Base-by-base conservation (phyloP, 495 filamentous ascomycete species). In the Aspergillus sclerotioniger region DNA sequence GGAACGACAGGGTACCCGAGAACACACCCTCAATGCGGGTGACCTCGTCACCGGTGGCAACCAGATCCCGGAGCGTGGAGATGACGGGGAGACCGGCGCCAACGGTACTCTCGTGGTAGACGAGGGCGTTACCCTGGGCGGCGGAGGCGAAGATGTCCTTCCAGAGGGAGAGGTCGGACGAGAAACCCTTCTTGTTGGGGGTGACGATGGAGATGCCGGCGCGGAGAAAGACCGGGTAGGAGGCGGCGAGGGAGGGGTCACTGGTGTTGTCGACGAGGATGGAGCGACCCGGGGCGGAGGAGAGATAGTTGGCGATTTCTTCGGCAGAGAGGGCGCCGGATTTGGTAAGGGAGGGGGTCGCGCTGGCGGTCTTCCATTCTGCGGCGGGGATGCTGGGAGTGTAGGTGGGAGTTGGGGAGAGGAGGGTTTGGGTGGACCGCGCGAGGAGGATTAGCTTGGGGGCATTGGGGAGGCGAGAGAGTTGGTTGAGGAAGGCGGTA, bases 171-270 rank as follows among this genome's bases (percentile, higher is more conserved):
- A 89, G 81, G 32, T 81, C 82, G 33, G 84, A 82, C 3, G 90
- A 93, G 73, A 98, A 98, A 5, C 88, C 93, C 73, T 98, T 97
- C 78, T 98, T 98, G 80, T 96, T 98, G 13, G 94, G 92, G 0
- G 94, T 98, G 32, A 96, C 91, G 69, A 98, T 83, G 63, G 82
- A 89, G 74, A 98, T 87, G 10, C 92, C 93, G 31, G 82, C 78
- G 55, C 79, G 76, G 56, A 98, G 81, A 69, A 93, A 88, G 17
- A 76, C 61, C 3, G 93, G 91, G 73, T 98, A 98, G 15, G 79
- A 68, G 55, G 85, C 76, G 2, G 93, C 94, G 9, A 98, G 77
- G 45, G 83, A 81, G 52, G 89, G 86, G 61, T 88, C 90, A 68
- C 89, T 92, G 55, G 94, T 98, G 77, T 97, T 97, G 79, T 98